phyloP scores from a whole-genome alignment of 225 moss, liverwort and hornwort genomes.

The Pleurozium schreberi region DNA sequence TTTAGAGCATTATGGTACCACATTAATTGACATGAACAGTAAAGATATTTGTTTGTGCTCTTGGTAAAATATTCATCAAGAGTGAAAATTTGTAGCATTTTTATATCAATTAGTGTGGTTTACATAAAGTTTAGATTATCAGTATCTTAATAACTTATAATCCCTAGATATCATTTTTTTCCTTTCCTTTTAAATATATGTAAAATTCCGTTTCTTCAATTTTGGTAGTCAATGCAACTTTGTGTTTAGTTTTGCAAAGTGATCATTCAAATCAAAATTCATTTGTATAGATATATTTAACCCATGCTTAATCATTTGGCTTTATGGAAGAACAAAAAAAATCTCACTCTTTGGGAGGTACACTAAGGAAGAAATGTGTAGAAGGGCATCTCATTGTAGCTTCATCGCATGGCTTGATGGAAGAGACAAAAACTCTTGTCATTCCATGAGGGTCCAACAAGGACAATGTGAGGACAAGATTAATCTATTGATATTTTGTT shows the following conservation, averaged over 20 bases:
- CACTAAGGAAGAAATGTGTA: not conserved
- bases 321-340: not conserved
- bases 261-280: not conserved
- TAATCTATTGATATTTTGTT: not conserved
- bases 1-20: not conserved
- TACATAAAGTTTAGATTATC: no score
- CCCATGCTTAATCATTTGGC: not conserved
- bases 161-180: rapidly evolving
- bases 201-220: not conserved
- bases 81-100: not conserved
- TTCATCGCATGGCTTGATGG: not conserved
- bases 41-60: not conserved
- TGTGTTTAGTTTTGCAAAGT: not conserved
- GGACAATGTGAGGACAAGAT: not conserved
- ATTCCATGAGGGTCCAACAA: rapidly evolving
- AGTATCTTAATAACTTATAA: rapidly evolving
- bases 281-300: not conserved
- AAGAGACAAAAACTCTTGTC: not conserved
- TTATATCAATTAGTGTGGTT: not conserved
- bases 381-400: not conserved
- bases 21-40: not conserved
- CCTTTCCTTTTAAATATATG: rapidly evolving
- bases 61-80: no score
- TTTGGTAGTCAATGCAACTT: not conserved
- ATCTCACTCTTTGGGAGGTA: not conserved